A percentile compares a stretch with the other conserved stretches of the same genome.
Conservation (phyloP, 805 yeast genomes). For the Lipomyces lipofer region DNA sequence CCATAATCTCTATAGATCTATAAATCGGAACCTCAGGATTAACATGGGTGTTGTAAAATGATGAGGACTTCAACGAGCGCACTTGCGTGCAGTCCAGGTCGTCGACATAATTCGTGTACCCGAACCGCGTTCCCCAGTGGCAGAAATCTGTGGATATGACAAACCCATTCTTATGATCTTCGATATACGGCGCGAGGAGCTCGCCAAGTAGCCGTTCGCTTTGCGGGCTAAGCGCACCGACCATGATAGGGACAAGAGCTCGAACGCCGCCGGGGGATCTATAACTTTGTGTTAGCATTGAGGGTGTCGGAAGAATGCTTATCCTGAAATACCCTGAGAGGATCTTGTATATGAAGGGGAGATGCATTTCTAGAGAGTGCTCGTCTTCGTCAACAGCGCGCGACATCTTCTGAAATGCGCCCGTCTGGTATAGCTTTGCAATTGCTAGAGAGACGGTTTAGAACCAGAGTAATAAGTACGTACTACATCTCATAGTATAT, state of each 20-base stretch:
- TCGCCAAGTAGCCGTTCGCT: constrained; percentile 51
- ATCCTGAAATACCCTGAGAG: constrained; percentile 38
- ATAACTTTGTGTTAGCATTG: too few species aligned
- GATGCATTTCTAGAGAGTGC: constrained; percentile 94
- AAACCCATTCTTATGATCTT: constrained; percentile 61
- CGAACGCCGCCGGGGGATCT: constrained; percentile 21
- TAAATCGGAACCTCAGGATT: constrained; percentile 52
- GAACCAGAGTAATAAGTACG: too few species aligned
- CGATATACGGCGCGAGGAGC: constrained; percentile 54
- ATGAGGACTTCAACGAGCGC: constrained; percentile 1
- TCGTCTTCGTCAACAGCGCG: constrained; percentile 71
- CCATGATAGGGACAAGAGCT: constrained; percentile 72
- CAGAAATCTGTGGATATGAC: constrained; percentile 89
- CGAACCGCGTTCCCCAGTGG: constrained; percentile 72
- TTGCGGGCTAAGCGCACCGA: constrained; percentile 58
- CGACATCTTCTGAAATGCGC: constrained; percentile 57
- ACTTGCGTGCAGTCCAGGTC: constrained; percentile 17
- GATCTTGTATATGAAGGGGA: constrained; percentile 65
- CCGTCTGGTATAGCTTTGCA: constrained; percentile 38
- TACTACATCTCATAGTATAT: too few species aligned
- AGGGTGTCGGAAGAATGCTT: too few species aligned
- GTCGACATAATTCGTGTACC: constrained; percentile 45
- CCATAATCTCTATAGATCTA: constrained; percentile 72
- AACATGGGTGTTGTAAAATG: not conserved
- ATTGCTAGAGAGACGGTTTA: constrained; percentile 16